These are phyloP conservation scores for Pseudozyma hubeiensis DNA, from an alignment of 1,284 basidiomycete species.

Conservation along the genomic window DNA sequence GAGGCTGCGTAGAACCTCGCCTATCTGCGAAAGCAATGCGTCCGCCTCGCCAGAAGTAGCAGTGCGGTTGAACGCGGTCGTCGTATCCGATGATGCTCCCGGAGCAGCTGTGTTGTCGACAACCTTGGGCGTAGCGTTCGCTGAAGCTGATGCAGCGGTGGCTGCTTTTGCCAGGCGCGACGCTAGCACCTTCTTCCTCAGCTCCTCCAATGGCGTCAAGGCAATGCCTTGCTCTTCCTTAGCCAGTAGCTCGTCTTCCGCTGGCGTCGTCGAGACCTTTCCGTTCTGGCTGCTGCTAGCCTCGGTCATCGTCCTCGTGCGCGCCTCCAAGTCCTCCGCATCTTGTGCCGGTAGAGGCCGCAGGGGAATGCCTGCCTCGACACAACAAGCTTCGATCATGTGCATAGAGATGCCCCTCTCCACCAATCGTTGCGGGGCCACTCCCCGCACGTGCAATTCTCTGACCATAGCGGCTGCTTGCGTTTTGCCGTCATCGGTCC, in stretches of 20 bases:
- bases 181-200: slow-evolving; percentile 35
- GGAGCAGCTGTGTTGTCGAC: background rate
- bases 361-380: slow-evolving; percentile 18
- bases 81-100: background rate
- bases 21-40: slow-evolving; percentile 31
- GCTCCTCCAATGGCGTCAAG: slow-evolving; percentile 33
- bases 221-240: slow-evolving; percentile 23
- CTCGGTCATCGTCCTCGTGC: background rate
- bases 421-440: slow-evolving; percentile 23
- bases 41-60: slow-evolving; percentile 32
- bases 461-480: slow-evolving; percentile 26
- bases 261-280: slow-evolving; percentile 16
- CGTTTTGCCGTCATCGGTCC: slow-evolving; percentile 29
- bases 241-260: slow-evolving; percentile 23
- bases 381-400: slow-evolving; percentile 32
- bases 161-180: slow-evolving; percentile 31
- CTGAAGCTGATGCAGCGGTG: slow-evolving; percentile 6
- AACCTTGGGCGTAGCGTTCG: background rate
- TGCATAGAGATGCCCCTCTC: slow-evolving; percentile 21
- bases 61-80: slow-evolving; percentile 23
- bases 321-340: background rate
- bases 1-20: slow-evolving; percentile 24
- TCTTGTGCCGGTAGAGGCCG: background rate
- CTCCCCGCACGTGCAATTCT: slow-evolving; percentile 23
- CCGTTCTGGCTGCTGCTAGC: background rate